Evolutionary conservation across 2,329 filamentous ascomycete species (phyloP), one percentile per base, ranked within the genome.

Genomic region (Ophiostoma quercus): DNA sequence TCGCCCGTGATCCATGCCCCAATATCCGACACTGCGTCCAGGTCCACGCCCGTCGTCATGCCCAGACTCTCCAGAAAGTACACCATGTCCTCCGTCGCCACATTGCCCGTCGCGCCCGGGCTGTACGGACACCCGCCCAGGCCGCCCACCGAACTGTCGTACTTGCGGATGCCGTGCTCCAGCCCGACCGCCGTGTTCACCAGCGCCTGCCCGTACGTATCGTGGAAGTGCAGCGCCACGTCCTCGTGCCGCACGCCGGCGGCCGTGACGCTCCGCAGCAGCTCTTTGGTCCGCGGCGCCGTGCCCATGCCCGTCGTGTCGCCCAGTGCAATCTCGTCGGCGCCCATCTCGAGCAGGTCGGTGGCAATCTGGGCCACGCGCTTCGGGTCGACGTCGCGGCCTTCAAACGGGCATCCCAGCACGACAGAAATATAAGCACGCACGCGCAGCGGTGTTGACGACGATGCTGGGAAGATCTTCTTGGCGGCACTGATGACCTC

Each of bases 261-360:
- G 1, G 87, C 84, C 9, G 83, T 79, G 79, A 92, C 80, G 70
- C 88, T 88, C 73, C 84, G 84, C 71, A 93, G 81, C 66, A 93
- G 80, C 70, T 87, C 85, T 69, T 83, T 81, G 2, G 90, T 92
- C 70, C 87, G 82, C 22, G 88, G 88, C n/a, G 88, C 89, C 0
- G 92, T 96, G 41, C 93, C 94, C 85, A 96, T 93, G 22, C 94
- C 94, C 0, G 93, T 94, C 0, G 94, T 97, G 76, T 97, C 94
- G 7, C 92, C 93, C 0, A 97, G 85, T 1, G 91, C 91, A 74
- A 97, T 93, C 82, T 97, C 92, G 76, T 96, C 92, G 25, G 92
- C 94, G 22, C 94, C 94, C 83, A 94, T 91, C 76, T 94, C 91
- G 1, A 97, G 83, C 67, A 97, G 80, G 76, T 83, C 88, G 71